Conservation (phyloP, 2,329 filamentous ascomycete species). For the Microdochium paspali region DNA sequence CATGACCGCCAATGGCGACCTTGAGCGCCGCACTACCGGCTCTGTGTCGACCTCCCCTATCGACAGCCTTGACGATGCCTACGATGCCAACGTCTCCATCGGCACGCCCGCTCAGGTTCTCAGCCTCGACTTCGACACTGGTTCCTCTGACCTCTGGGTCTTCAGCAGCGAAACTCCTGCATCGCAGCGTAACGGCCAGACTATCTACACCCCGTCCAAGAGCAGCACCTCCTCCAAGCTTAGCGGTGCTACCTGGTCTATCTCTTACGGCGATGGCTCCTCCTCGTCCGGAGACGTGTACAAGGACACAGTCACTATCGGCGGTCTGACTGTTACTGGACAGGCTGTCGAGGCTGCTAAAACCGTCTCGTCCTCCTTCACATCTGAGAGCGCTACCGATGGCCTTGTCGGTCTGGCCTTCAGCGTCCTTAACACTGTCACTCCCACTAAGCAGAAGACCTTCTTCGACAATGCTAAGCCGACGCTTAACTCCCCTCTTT, state of each 20-base stretch:
- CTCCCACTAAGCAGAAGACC: slow-evolving; percentile 16
- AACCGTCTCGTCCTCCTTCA: slow-evolving; percentile 17
- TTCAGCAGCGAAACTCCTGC: slow-evolving; percentile 18
- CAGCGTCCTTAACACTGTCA: slow-evolving; percentile 22
- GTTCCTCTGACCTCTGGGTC: slow-evolving; percentile 24
- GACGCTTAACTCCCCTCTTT: slow-evolving; percentile 16
- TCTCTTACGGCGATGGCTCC: slow-evolving; percentile 22
- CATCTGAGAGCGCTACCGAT: slow-evolving; percentile 16
- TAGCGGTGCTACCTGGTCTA: slow-evolving; percentile 15
- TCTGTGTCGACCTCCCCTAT: slow-evolving; percentile 12
- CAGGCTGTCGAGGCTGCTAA: slow-evolving; percentile 22
- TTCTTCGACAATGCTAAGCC: slow-evolving; percentile 21
- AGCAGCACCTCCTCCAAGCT: slow-evolving; percentile 16
- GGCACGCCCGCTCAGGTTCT: slow-evolving; percentile 21
- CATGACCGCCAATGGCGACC: slow-evolving; percentile 4
- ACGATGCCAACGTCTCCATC: slow-evolving; percentile 19
- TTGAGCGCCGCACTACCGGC: not conserved
- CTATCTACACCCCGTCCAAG: slow-evolving; percentile 14
- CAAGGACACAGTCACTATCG: slow-evolving; percentile 18
- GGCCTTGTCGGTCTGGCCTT: slow-evolving; percentile 24
- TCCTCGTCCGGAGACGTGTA: slow-evolving; percentile 24
- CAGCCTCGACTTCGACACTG: slow-evolving; percentile 23
- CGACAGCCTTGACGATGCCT: slow-evolving; percentile 18
- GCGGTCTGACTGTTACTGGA: slow-evolving; percentile 14
- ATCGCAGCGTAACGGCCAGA: slow-evolving; percentile 14